These are phyloP conservation scores for Trichoderma simmonsii DNA, from an alignment of 2,329 filamentous ascomycete genomes.

Conservation along the genomic window DNA sequence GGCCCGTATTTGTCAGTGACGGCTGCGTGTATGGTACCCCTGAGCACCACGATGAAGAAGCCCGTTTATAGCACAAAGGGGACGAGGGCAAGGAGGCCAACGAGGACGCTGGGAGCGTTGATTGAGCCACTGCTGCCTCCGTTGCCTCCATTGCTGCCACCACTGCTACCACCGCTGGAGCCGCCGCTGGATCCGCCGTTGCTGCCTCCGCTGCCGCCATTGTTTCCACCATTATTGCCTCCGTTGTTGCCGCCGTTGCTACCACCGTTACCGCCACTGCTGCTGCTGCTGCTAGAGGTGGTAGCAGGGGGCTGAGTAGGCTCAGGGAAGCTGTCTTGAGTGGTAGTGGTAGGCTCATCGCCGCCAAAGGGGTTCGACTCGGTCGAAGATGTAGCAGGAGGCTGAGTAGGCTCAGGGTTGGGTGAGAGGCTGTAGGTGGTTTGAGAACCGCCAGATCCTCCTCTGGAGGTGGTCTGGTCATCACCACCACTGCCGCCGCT, in stretches of 20 bases:
- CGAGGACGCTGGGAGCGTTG: conserved; percentile 24
- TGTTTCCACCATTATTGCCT: not conserved
- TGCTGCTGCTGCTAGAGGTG: not conserved
- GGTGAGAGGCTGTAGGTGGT: conserved; percentile 9
- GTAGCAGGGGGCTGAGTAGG: not conserved
- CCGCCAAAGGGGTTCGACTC: conserved; percentile 12
- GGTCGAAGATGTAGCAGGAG: not conserved
- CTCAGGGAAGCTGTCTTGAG: not conserved
- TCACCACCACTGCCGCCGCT: not conserved
- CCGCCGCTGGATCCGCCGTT: not conserved
- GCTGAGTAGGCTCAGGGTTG: not conserved
- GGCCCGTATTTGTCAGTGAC: not conserved
- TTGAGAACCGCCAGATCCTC: not conserved
- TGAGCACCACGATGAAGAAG: not conserved
- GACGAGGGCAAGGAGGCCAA: conserved; percentile 26
- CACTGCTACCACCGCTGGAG: not conserved
- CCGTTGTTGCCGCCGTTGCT: not conserved
- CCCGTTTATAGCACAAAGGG: conserved; percentile 28
- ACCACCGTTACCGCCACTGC: not conserved
- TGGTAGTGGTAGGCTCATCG: not conserved
- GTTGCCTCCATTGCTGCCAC: not conserved
- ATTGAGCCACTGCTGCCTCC: not conserved
- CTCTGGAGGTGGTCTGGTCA: not conserved
- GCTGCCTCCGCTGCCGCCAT: not conserved
- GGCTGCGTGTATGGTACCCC: not conserved